Base-by-base conservation (phyloP, 1,284 basidiomycete species). In the Singerocomus inundabilis region DNA sequence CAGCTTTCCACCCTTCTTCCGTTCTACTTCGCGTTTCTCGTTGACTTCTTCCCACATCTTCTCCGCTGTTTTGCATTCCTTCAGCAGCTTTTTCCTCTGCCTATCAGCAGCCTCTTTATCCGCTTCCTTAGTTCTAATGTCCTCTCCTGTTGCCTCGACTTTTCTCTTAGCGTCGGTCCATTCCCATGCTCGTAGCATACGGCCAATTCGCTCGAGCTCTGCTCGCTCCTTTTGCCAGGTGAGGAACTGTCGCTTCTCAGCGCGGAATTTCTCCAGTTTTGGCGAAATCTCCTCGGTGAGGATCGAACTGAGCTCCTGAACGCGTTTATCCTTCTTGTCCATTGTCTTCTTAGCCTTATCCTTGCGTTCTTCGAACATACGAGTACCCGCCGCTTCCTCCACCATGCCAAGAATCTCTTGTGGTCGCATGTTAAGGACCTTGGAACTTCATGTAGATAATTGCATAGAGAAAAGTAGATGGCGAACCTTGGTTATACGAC, bases 311-410 rank as follows among this genome's bases (percentile, higher is more conserved):
- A 98, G 89, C 69, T 98, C 95, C 55, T 92, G 87, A 21, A 99
- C 91, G 61, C 91, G 90, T 71, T 95, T 98, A 60, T 99, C 93
- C 74, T 99, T 99, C 78, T 98, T 98, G 28, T 82, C 79, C 86
- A 99, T 99, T 0, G 93, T 98, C 71, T 93, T 95, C 67, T 89
- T 84, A 8, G 97, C 96, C 69, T 98, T 98, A 64, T 98, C 94
- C 70, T 99, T 99, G 31, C 92, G 83, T 55, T 99, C 96, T 70
- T 99, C 97, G 63, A 98, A 99, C 96, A 99, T 99, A 33, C 94
- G 85, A 42, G 97, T 99, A 2, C 97, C 97, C 0, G 96, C 93
- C 0, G 97, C 97, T 70, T 99, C 97, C 70, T 99, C 97, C 11
- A 99, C 93, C 91, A 99, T 96, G 4, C 94, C 93, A 13, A 99